Base-by-base conservation (phyloP, 768 basidiomycete genomes). In the Pulveroboletus sp. region DNA sequence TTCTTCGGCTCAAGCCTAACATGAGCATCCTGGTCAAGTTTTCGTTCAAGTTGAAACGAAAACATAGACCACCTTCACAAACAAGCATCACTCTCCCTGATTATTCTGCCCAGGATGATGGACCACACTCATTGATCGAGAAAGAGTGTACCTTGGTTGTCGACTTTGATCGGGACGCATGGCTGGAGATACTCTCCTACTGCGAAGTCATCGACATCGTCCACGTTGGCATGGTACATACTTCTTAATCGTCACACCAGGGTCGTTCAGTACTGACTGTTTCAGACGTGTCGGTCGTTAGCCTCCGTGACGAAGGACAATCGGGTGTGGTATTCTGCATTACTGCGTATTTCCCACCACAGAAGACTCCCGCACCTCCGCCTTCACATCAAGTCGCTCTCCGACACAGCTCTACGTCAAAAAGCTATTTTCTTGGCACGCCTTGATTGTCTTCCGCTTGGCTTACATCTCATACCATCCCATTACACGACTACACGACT, bases 131-230 rank as follows among this genome's bases (percentile, higher is more conserved):
- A 23, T 31, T 34, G 43, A 25, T 19, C 3, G 48, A 43, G 23
- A 39, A 23, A 23, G 51, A 41, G 27, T 35, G 1, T 23, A 41
- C 27, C 1, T n/a, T 45, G 5, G 35, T 23, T 4, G 48, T 50
- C 29, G 39, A 41, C 39, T 35, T 50, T 11, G 31, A 51, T 13
- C 46, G 40, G 17, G 4, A 41, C 11, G 20, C 41, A 13, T 53
- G 52, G 52, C 42, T 17, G 34, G 49, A 45, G 29, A 50, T 53
- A 39, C 43, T 53, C 8, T 40, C 39, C 19, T 53, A 45, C 31
- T 53, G 52, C 10, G 52, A 53, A n/a, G 48, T 50, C 40, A 37
- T 51, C 24, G 52, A 53, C 17, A 50, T 53, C 24, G 10, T 50
- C 23, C 52, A 31, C 12, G 16, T 50, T 20, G 29, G 49, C 29